phyloP scores from a whole-genome alignment of 2,329 filamentous ascomycete species.

The Fusarium lyarnte region DNA sequence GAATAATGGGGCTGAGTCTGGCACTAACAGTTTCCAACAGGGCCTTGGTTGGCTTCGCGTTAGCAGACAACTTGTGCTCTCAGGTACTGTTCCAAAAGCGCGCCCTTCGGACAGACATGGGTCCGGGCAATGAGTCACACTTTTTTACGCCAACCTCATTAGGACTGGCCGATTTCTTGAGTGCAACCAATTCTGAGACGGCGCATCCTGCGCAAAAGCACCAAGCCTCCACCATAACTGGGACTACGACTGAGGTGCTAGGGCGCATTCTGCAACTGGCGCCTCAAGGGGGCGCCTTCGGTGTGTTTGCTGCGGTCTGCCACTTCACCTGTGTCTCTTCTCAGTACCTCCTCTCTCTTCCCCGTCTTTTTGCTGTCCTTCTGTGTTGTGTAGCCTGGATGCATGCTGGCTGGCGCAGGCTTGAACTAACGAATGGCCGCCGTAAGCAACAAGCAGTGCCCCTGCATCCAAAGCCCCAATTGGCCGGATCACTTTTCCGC shows the following conservation, averaged over 20 bases:
- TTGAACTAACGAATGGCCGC: conserved; percentile 18
- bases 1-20: conserved; percentile 35
- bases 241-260: neutral
- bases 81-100: conserved; percentile 31
- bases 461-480: conserved; percentile 26
- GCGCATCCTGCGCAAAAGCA: conserved; percentile 31
- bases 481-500: conserved; percentile 21
- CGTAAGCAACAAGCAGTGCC: conserved; percentile 31
- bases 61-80: conserved; percentile 15
- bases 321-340: neutral
- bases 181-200: conserved; percentile 39
- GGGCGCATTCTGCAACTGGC: neutral
- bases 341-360: neutral
- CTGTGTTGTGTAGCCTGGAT: conserved; percentile 1
- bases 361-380: neutral
- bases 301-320: neutral
- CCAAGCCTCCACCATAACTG: conserved; percentile 30
- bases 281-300: neutral
- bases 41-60: neutral
- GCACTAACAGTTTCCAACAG: conserved; percentile 18
- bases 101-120: conserved; percentile 43
- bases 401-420: conserved; percentile 13
- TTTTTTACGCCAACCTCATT: conserved; percentile 43
- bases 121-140: conserved; percentile 50
- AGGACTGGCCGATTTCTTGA: conserved; percentile 42